These are phyloP conservation scores for Boletus tylopilopsis DNA, from an alignment of 768 basidiomycete genomes.

Conservation along the genomic window DNA sequence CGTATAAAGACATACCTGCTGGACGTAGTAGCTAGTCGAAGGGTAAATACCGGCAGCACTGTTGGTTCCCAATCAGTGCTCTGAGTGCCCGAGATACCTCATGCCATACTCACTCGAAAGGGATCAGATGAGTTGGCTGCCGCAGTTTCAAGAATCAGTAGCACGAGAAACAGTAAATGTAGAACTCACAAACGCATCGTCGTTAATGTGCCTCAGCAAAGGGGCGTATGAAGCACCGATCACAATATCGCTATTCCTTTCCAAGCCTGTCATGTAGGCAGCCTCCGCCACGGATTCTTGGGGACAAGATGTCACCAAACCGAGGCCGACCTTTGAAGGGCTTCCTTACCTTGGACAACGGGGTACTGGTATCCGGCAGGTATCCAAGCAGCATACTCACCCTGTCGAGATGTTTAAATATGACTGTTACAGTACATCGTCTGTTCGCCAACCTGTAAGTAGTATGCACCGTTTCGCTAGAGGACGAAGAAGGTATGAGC, in stretches of 20 bases:
- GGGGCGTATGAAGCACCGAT: constrained; percentile 65
- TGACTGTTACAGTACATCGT: too few species aligned
- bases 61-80: not conserved
- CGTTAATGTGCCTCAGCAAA: constrained; percentile 48
- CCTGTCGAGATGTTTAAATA: constrained; percentile 24
- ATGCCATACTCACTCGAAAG: constrained; percentile 53
- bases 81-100: not conserved
- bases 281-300: constrained; percentile 59
- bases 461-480: constrained; percentile 58
- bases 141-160: constrained; percentile 2
- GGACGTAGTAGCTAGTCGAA: constrained; percentile 63
- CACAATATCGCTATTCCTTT: constrained; percentile 57
- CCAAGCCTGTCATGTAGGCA: constrained; percentile 66
- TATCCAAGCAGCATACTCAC: constrained; percentile 59
- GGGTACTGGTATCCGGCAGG: constrained; percentile 62
- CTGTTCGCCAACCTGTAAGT: constrained; percentile 44
- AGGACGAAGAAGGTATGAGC: too few species aligned
- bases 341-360: constrained; percentile 49
- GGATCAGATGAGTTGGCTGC: constrained; percentile 53
- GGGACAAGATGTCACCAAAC: not conserved
- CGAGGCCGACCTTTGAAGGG: too few species aligned
- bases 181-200: constrained; percentile 50
- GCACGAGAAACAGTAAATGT: constrained; percentile 19
- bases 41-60: constrained; percentile 52
- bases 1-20: constrained; percentile 40